Base-by-base conservation (phyloP, 1,284 basidiomycete species). In the Trichosporon asahii region DNA sequence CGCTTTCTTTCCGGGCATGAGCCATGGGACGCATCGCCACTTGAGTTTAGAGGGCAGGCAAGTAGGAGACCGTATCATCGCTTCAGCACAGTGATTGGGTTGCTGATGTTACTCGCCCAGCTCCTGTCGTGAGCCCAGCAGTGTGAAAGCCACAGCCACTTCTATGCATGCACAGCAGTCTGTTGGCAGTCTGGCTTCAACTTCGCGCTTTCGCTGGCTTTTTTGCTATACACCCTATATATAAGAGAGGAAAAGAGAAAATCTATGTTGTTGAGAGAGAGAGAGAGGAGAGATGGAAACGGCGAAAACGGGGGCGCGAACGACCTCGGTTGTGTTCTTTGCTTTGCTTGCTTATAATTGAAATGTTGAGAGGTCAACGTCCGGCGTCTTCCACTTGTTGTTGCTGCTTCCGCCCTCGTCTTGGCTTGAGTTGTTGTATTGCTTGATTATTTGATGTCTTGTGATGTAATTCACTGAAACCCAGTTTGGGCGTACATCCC, bases 401-500 rank as follows among this genome's bases (percentile, higher is more conserved):
- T 31, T 61, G 23, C 23, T 33, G 55, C 66, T 12, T 29, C 55
- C 55, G 15, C 14, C 33, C 21, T 23, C 29, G 31, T 49, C 25
- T 69, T 44, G 40, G 40, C 49, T 53, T 53, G 49, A 7, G 6
- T 25, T 53, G 21, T 53, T 25, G 49, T 53, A 9, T 53, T 21
- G 49, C 49, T 53, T 53, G n/a, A 53, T 53, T 23, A 21, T 25
- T 53, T 12, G 49, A 53, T 44, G 49, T 53, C 21, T 25, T 11
- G 49, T 53, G 21, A 21, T n/a, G 2, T 53, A 25, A 21, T 25
- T 53, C 49, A 73, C 69, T 70, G 72, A 66, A 70, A 73, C 25
- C 72, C 72, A 0, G 70, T 61, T 66, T 71, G 70, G 4, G 70
- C 72, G 66, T 73, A 73, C 72, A 73, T 73, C 23, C 72, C 72